Base-by-base conservation (phyloP, 129 eudicot genomes). In the Pseudognaphalium luteoalbum region DNA sequence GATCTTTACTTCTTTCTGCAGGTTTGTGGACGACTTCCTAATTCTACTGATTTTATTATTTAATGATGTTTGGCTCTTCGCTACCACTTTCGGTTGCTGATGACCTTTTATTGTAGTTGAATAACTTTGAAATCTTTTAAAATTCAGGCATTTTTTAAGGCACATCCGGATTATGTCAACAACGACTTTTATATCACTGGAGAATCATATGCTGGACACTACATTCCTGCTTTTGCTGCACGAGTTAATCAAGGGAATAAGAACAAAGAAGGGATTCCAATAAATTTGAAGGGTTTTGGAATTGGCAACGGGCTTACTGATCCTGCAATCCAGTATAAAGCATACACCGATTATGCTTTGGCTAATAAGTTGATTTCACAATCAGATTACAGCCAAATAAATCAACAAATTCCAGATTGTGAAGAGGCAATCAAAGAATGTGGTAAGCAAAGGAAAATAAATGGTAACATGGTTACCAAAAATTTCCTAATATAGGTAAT, bases 121-220 rank as follows among this genome's bases (percentile, higher is more conserved):
- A 47, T 4, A 10, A 68, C 17, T 14, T 29, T 51, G 58, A 57
- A 8, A 39, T 39, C 11, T 22, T 54, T 64, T 9, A 20, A n/a
- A 3, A 16, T 73, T 70, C 62, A 93, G 99, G 99, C 91, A 7
- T 91, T 95, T 68, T 89, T 87, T 44, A 81, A 87, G 65, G 85
- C 82, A 9, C 99, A 91, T 66, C 96, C 96, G 1, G 80, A 85
- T 71, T 89, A 85, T 63, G 88, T 79, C 19, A 85, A 85, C 68
- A 95, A 95, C 12, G 97, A 91, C 35, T 91, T 95, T 70, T 95
- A 51, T 87, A 87, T 95, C 71, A 89, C 97, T 3, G 99, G 99
- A 66, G 97, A 95, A 83, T 94, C 99, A 8, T 94, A 94, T 71
- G 97, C 96, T 0, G 99, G 99, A 42, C 97, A 95, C 42, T 91